A percentile compares a stretch with the other conserved stretches of the same genome.
Evolutionary conservation across 192 early-diverging fungal species (phyloP).

Genomic region (Ambispora gerdemannii): DNA sequence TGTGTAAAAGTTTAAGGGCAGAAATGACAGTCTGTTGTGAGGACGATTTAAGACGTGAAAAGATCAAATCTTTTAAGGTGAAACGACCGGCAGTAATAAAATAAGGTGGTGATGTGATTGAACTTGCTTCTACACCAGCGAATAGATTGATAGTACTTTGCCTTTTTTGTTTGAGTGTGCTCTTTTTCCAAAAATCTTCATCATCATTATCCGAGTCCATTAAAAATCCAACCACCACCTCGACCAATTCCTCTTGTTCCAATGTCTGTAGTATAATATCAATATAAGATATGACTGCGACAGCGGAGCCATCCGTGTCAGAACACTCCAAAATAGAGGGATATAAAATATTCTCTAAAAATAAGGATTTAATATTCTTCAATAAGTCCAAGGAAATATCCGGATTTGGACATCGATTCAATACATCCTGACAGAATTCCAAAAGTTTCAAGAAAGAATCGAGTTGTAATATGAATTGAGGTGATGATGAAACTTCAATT

Average conservation of each 20-base stretch:
- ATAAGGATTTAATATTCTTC: conserved; percentile 66
- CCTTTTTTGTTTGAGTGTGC: conserved; percentile 16
- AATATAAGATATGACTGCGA: conserved; percentile 86
- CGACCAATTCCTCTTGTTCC: conserved; percentile 71
- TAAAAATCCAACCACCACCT: conserved; percentile 74
- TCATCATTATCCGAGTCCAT: conserved; percentile 62
- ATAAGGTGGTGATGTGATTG: conserved; percentile 47
- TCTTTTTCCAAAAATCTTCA: conserved; percentile 33
- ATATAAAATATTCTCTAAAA: conserved; percentile 84
- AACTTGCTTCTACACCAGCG: conserved; percentile 42
- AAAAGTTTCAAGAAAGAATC: conserved; percentile 66
- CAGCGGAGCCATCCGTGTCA: conserved; percentile 88
- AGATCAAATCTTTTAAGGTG: conserved; percentile 76
- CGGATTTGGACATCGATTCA: conserved; percentile 66
- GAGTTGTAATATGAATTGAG: conserved; percentile 63
- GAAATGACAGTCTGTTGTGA: conserved; percentile 84
- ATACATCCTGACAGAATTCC: conserved; percentile 70
- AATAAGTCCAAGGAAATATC: conserved; percentile 60
- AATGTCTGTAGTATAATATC: conserved; percentile 74
- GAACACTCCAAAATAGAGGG: conserved; percentile 82
- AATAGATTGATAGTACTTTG: conserved; percentile 41
- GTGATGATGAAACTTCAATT: conserved; percentile 54
- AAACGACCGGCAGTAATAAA: conserved; percentile 56
- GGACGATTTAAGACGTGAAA: conserved; percentile 83
- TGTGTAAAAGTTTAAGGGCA: conserved; percentile 74